Conservation (phyloP, 2,329 filamentous ascomycete genomes). For the Colletotrichum brevisporum region DNA sequence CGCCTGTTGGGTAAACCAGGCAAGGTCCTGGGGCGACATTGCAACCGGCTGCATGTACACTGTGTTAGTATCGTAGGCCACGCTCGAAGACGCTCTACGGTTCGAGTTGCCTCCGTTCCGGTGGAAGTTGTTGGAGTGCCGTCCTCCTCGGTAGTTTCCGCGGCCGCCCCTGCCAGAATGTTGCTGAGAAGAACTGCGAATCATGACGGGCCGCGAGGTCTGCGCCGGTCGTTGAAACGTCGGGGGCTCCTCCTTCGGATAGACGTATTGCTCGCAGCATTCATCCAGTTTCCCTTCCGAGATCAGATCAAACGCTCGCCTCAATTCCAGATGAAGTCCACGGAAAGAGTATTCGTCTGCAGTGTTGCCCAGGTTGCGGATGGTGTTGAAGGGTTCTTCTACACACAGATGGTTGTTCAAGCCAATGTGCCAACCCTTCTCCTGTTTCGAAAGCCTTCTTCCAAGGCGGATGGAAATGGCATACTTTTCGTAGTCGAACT, state of each 20-base stretch:
- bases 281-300: slow-evolving; percentile 83
- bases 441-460: slow-evolving; percentile 81
- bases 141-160: slow-evolving; percentile 63
- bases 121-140: slow-evolving; percentile 60
- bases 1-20: slow-evolving; percentile 62
- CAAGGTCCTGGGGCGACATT: slow-evolving; percentile 61
- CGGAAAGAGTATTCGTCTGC: slow-evolving; percentile 95
- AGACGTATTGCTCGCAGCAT: slow-evolving; percentile 90
- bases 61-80: slow-evolving; percentile 64
- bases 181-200: slow-evolving; percentile 74
- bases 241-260: slow-evolving; percentile 83
- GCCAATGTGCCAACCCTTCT: slow-evolving; percentile 88
- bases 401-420: slow-evolving; percentile 91
- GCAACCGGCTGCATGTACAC: slow-evolving; percentile 61
- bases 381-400: slow-evolving; percentile 94
- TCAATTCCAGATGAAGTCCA: slow-evolving; percentile 89
- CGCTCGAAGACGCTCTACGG: slow-evolving; percentile 67
- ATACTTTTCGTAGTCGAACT: slow-evolving; percentile 88
- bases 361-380: slow-evolving; percentile 93
- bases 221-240: slow-evolving; percentile 71
- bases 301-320: slow-evolving; percentile 88
- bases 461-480: slow-evolving; percentile 90
- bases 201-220: slow-evolving; percentile 68
- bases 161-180: slow-evolving; percentile 64
- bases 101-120: slow-evolving; percentile 59